These are phyloP conservation scores for Rosa rugosa DNA, from an alignment of 306 rosid species.

Conservation along the genomic window DNA sequence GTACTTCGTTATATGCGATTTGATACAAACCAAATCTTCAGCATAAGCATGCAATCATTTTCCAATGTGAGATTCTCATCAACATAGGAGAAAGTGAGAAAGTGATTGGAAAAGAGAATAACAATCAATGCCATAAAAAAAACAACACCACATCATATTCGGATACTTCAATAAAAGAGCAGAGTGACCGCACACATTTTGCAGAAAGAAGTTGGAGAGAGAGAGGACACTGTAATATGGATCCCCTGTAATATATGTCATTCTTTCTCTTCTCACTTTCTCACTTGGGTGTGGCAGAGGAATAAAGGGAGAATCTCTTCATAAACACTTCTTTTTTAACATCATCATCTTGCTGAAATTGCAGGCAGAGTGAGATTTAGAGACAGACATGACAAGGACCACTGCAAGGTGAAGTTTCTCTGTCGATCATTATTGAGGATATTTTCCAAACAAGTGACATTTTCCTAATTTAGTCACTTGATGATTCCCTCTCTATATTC, in stretches of 20 bases:
- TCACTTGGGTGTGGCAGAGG: slow-evolving; percentile 32
- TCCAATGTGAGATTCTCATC: slow-evolving; percentile 48
- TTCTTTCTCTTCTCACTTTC: slow-evolving; percentile 26
- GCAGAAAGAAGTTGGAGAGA: slow-evolving; percentile 3
- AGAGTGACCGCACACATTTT: slow-evolving; percentile 44
- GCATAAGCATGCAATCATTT: slow-evolving; percentile 20
- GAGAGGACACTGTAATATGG: background rate
- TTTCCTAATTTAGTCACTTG: slow-evolving; percentile 33
- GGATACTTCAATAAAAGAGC: slow-evolving; percentile 41
- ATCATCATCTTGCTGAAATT: slow-evolving; percentile 20
- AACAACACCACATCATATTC: slow-evolving; percentile 53
- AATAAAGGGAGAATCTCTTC: slow-evolving; percentile 42
- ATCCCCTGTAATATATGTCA: background rate
- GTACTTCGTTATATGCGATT: slow-evolving; percentile 8
- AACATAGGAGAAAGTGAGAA: slow-evolving; percentile 16
- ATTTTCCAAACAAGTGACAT: slow-evolving; percentile 19
- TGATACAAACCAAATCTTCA: background rate
- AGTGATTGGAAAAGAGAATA: slow-evolving; percentile 45
- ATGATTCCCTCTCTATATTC: slow-evolving; percentile 45
- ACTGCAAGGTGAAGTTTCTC: slow-evolving; percentile 33
- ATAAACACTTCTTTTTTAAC: slow-evolving; percentile 34
- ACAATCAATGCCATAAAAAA: slow-evolving; percentile 37
- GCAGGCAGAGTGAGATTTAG: slow-evolving; percentile 19
- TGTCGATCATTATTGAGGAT: slow-evolving; percentile 41
- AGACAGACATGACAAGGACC: slow-evolving; percentile 38